Percentiles rank a stretch among this genome's conserved stretches.
These are phyloP conservation scores for Diaporthe batatas DNA, from an alignment of 2,329 filamentous ascomycete species.

Conservation along the genomic window DNA sequence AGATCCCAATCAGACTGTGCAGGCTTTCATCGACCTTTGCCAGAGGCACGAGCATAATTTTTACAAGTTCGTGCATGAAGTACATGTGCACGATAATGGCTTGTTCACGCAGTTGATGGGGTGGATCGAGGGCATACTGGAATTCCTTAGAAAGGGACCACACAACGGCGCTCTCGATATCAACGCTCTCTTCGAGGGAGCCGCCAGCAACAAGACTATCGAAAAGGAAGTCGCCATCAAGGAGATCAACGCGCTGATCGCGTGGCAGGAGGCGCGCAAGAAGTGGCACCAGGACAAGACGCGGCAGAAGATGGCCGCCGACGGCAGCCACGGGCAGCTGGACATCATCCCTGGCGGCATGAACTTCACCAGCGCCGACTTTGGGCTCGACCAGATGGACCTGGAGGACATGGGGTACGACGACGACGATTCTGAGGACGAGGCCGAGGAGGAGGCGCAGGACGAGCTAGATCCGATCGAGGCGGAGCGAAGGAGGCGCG, in stretches of 20 bases:
- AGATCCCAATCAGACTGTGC: conserved; percentile 97
- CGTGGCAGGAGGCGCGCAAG: conserved; percentile 95
- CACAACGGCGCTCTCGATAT: conserved; percentile 90
- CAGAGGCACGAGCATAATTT: conserved; percentile 95
- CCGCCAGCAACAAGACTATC: conserved; percentile 74
- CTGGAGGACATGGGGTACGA: conserved; percentile 88
- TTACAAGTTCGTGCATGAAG: conserved; percentile 99
- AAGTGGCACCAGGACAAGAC: conserved; percentile 99
- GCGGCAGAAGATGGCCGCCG: conserved; percentile 97
- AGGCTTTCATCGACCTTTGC: conserved; percentile 97
- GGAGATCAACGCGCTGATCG: conserved; percentile 88
- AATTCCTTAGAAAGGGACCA: conserved; percentile 90
- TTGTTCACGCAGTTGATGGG: conserved; percentile 96
- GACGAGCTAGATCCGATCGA: conserved; percentile 90
- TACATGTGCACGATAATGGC: conserved; percentile 96
- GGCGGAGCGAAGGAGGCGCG: conserved; percentile 83
- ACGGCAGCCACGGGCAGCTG: conserved; percentile 68
- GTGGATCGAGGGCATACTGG: conserved; percentile 95
- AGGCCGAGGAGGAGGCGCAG: conserved; percentile 77
- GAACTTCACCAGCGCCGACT: conserved; percentile 84
- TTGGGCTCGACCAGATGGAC: conserved; percentile 89
- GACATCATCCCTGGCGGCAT: conserved; percentile 67
- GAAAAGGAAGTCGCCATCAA: conserved; percentile 78
- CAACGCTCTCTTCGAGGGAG: conserved; percentile 91
- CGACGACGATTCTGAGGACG: conserved; percentile 70